Percentiles rank a stretch among this genome's conserved stretches.
Conservation (phyloP, 106 monocot species). For the Alisma plantagoaquatica region DNA sequence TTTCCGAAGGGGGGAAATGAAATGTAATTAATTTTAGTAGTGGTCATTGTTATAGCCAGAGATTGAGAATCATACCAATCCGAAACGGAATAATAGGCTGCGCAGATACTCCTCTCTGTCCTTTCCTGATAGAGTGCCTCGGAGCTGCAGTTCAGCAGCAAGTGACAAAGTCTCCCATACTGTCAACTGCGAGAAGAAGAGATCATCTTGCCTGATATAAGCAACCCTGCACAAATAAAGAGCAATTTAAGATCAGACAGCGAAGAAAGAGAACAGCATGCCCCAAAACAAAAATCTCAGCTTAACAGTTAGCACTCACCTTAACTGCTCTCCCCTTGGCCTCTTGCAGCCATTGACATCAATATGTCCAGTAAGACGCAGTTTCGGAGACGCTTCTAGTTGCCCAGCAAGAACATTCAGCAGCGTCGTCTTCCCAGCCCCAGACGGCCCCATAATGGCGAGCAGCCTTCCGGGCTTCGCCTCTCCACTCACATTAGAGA, state of each 20-base stretch:
- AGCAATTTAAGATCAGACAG: neutral
- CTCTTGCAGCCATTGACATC: slow-evolving; percentile 49
- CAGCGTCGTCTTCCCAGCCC: slow-evolving; percentile 96
- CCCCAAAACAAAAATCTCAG: slow-evolving; percentile 15
- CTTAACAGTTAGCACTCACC: too few species aligned
- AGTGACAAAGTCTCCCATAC: slow-evolving; percentile 80
- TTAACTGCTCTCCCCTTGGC: slow-evolving; percentile 27
- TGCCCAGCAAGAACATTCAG: slow-evolving; percentile 96
- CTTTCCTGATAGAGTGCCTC: slow-evolving; percentile 29
- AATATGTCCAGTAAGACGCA: slow-evolving; percentile 54
- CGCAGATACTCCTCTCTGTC: slow-evolving; percentile 59
- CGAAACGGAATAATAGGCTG: slow-evolving; percentile 68
- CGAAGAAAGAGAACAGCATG: neutral
- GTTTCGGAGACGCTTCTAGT: slow-evolving; percentile 53
- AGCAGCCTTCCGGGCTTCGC: slow-evolving; percentile 88
- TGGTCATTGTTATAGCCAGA: too few species aligned
- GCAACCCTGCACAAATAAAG: slow-evolving; percentile 51
- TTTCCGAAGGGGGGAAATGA: too few species aligned
- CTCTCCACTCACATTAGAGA: slow-evolving; percentile 79
- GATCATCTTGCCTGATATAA: slow-evolving; percentile 87
- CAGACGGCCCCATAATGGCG: slow-evolving; percentile 95
- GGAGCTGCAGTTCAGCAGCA: slow-evolving; percentile 85
- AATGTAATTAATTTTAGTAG: too few species aligned
- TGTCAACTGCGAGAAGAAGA: slow-evolving; percentile 95
- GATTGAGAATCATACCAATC: slow-evolving; percentile 65